Evolutionary conservation across 2,329 filamentous ascomycete species (phyloP), one percentile per base, ranked within the genome.

Genomic region (Clarireedia sp.): DNA sequence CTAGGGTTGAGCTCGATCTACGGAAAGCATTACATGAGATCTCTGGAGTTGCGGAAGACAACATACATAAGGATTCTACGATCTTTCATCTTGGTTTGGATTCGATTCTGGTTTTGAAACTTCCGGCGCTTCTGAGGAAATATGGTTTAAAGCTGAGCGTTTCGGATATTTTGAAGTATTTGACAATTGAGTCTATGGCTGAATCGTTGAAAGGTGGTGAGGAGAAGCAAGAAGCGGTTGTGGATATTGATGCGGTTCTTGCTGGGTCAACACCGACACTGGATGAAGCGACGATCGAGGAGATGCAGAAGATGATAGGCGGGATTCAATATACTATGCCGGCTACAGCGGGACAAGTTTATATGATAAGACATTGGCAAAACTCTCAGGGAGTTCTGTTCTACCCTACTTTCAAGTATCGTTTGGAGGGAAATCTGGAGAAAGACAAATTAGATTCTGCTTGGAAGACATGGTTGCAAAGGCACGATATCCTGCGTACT

Each of bases 81-180:
- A 79, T 96, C 12, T 95, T 94, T 69, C 85, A 94, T 60, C 77
- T 96, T 1, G 91, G 91, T 0, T 80, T 96, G 1, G 91, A 96
- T 68, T 96, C 91, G 0, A 95, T 96, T 68, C 92, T 86, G 60
- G 86, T 90, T 1, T 94, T 96, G 72, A 95, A 94, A 65, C 83
- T 90, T 3, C 82, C 84, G 8, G 79, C 85, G 0, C 74, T 90
- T 7, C 73, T 96, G 3, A 83, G 81, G 43, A 86, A 80, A 61
- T 71, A 76, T 43, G 80, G 76, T 0, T 70, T 96, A 7, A 70
- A 72, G 12, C 69, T 95, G 1, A 77, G 78, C 36, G 86, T 92
- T 3, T 84, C 86, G 43, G 81, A 89, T 40, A 81, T 96, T 64
- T 72, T 95, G 2, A 80, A 74, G 57, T 81, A 84, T 1, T 75